Conservation (phyloP, 208 protist species). For the Herpetomonas samuelpessoai region DNA sequence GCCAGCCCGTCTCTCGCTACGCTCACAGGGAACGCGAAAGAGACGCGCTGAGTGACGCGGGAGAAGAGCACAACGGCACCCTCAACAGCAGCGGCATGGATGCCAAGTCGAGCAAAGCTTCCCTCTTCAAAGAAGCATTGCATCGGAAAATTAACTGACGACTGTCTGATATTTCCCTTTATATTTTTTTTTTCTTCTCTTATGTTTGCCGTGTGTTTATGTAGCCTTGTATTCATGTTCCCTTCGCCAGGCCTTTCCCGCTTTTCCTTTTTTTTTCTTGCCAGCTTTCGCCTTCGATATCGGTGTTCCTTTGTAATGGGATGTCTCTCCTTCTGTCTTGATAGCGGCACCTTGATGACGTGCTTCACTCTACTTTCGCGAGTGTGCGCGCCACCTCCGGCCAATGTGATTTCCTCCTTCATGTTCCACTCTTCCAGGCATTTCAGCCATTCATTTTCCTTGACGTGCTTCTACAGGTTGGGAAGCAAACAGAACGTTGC, state of each 20-base stretch:
- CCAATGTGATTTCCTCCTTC: too few relatives aligned
- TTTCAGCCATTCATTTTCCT: too few relatives aligned
- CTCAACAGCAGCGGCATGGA: too few relatives aligned
- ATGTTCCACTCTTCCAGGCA: too few relatives aligned
- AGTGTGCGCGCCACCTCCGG: background rate
- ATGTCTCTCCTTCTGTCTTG: constrained; percentile 5
- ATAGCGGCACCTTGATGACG: background rate
- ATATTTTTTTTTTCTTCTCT: constrained; percentile 10
- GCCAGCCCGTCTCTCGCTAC: too few relatives aligned
- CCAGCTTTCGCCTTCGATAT: background rate
- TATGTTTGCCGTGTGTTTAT: constrained; percentile 1
- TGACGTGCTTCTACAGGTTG: too few relatives aligned
- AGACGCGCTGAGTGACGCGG: too few relatives aligned
- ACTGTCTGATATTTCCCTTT: constrained; percentile 5
- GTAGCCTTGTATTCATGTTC: constrained; percentile 2
- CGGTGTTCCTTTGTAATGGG: background rate
- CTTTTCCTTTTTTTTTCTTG: constrained; percentile 4
- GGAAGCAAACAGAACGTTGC: too few relatives aligned
- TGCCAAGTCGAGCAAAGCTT: constrained; percentile 12
- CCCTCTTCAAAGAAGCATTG: constrained; percentile 11
- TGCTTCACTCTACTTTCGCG: background rate
- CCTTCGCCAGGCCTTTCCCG: too few relatives aligned
- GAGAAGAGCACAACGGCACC: too few relatives aligned
- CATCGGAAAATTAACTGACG: constrained; percentile 11
- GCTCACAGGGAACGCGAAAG: too few relatives aligned